Evolutionary conservation across 805 yeast species (phyloP).

Genomic region (Metschnikowia chrysomelidarum): DNA sequence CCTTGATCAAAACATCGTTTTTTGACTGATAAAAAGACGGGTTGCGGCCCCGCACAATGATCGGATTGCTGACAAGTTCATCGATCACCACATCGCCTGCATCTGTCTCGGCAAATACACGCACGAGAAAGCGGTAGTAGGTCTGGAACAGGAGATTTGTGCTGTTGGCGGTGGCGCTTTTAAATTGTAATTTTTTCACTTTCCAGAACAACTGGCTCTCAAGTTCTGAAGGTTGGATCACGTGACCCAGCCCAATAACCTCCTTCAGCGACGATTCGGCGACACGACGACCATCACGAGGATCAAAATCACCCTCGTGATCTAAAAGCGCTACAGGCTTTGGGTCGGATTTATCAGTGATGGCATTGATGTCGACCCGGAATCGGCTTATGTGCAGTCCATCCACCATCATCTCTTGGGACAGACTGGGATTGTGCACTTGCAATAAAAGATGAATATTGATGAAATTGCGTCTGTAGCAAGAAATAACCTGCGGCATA

Average conservation of each 20-base stretch:
- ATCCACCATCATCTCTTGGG: constrained; percentile 2
- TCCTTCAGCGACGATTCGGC: constrained; percentile 9
- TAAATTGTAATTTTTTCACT: constrained; percentile 46
- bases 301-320: constrained; percentile 16
- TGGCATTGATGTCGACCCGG: constrained; percentile 37
- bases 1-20: constrained; percentile 45
- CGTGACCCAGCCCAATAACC: constrained; percentile 11
- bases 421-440: constrained; percentile 2
- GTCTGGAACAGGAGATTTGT: constrained; percentile 47
- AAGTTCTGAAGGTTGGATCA: constrained; percentile 7
- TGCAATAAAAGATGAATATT: constrained; percentile 19
- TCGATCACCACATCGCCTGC: constrained; percentile 9
- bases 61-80: constrained; percentile 30
- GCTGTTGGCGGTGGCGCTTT: constrained; percentile 52
- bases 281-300: constrained; percentile 6
- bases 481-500: constrained; percentile 41
- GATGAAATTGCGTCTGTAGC: constrained; percentile 45
- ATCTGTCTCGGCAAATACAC: constrained; percentile 13
- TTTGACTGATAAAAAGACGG: constrained; percentile 58
- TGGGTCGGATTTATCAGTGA: constrained; percentile 29
- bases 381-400: constrained; percentile 22
- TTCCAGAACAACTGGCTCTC: constrained; percentile 28
- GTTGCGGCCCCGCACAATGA: constrained; percentile 59
- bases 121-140: constrained; percentile 32
- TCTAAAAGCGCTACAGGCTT: constrained; percentile 22